phyloP scores from a whole-genome alignment of 2,329 filamentous ascomycete species.

The Ceratocystis cubensis region DNA sequence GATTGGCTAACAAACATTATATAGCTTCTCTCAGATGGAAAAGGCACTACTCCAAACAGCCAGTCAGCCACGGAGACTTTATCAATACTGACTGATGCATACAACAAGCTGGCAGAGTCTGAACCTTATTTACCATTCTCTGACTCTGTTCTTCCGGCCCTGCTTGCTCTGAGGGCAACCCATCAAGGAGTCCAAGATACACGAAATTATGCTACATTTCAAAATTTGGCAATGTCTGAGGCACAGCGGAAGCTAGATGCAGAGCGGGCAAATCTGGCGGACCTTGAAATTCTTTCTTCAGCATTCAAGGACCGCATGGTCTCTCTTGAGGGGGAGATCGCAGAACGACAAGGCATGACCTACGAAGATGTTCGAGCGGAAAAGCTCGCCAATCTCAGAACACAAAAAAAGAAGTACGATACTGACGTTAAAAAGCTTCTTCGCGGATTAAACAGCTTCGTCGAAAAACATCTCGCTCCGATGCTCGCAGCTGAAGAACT shows the following conservation, averaged over 20 bases:
- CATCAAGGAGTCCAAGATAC: constrained; percentile 53
- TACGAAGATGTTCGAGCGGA: constrained; percentile 51
- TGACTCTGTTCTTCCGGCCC: constrained; percentile 55
- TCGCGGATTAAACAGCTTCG: constrained; percentile 54
- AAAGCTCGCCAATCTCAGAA: constrained; percentile 46
- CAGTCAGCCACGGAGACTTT: constrained; percentile 25
- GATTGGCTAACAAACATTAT: constrained; percentile 9
- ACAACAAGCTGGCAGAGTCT: constrained; percentile 47
- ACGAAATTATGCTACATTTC: constrained; percentile 42
- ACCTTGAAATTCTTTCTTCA: constrained; percentile 43
- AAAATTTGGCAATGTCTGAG: constrained; percentile 33
- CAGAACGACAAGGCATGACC: constrained; percentile 44
- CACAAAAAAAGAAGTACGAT: constrained; percentile 48
- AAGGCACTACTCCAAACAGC: constrained; percentile 12
- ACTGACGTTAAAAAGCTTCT: constrained; percentile 48
- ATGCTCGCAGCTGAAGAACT: constrained; percentile 76
- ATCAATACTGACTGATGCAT: constrained; percentile 49
- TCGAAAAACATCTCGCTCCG: constrained; percentile 54
- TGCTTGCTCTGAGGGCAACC: constrained; percentile 58
- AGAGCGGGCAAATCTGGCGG: constrained; percentile 39
- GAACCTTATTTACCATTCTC: constrained; percentile 54
- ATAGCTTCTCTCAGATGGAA: constrained; percentile 23
- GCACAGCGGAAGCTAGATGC: constrained; percentile 37
- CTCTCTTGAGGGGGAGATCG: constrained; percentile 44
- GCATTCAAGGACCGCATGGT: constrained; percentile 46